A percentile compares a stretch with the other conserved stretches of the same genome.
Conservation (phyloP, 2,329 filamentous ascomycete genomes). For the Trichoderma sp. region DNA sequence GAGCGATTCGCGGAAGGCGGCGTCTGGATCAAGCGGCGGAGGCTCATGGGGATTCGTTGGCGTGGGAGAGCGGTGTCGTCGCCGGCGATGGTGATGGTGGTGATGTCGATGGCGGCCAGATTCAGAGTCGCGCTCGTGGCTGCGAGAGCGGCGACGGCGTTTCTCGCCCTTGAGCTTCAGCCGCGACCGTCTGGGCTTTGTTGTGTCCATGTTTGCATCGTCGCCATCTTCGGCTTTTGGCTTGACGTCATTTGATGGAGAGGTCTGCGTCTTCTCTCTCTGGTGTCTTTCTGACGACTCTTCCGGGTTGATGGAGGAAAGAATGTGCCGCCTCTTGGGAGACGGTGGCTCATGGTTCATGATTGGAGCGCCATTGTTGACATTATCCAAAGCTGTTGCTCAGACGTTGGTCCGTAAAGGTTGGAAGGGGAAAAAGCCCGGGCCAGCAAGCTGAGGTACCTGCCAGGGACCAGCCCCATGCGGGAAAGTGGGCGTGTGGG, state of each 20-base stretch:
- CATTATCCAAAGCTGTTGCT: not conserved
- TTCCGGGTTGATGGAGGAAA: slow-evolving; percentile 47
- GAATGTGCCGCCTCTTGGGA: slow-evolving; percentile 45
- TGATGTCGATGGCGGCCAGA: slow-evolving; percentile 21
- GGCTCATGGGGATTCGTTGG: slow-evolving; percentile 47
- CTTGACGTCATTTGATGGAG: not conserved
- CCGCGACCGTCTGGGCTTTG: slow-evolving; percentile 31
- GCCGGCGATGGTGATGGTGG: slow-evolving; percentile 31
- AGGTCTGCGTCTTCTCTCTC: not conserved
- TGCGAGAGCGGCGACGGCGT: slow-evolving; percentile 27
- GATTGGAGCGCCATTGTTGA: slow-evolving; percentile 26
- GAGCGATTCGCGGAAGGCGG: slow-evolving; percentile 85
- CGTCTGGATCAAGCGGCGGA: slow-evolving; percentile 59
- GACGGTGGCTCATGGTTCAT: slow-evolving; percentile 36
- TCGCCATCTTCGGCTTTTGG: not conserved
- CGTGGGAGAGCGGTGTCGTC: slow-evolving; percentile 43
- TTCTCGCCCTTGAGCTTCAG: slow-evolving; percentile 36
- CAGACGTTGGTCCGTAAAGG: not conserved
- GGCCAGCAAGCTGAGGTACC: not conserved
- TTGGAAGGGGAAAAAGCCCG: not conserved
- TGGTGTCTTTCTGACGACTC: slow-evolving; percentile 3
- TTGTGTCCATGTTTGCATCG: slow-evolving; percentile 24
- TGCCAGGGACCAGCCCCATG: not conserved
- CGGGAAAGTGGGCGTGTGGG: not conserved
- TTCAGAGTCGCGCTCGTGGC: slow-evolving; percentile 26